Percentiles rank a stretch among this genome's conserved stretches.
Conservation (phyloP, 202 grass and related monocot genomes). For the Setaria italica region DNA sequence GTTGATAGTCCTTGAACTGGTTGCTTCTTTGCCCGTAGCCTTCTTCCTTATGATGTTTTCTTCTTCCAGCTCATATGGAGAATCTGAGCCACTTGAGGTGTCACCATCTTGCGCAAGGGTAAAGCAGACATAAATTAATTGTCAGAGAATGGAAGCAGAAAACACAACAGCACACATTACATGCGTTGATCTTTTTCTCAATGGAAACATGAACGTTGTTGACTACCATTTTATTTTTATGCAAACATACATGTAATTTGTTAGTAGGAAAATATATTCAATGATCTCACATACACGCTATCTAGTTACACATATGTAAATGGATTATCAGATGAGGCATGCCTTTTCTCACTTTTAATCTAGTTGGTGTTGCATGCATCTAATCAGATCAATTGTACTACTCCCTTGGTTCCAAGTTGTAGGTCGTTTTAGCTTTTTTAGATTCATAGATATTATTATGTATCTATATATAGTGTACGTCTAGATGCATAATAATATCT, state of each 20-base stretch:
- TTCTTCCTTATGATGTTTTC: neutral
- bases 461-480: too few species aligned
- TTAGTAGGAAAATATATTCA: neutral
- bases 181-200: neutral
- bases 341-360: neutral
- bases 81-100: neutral
- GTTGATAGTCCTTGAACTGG: neutral
- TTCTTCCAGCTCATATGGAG: neutral
- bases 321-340: neutral
- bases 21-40: neutral
- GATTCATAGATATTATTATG: too few species aligned
- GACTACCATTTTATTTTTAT: neutral
- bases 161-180: neutral
- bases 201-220: neutral
- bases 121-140: neutral
- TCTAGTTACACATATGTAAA: neutral
- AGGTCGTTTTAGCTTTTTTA: too few species aligned
- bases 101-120: conserved; percentile 6
- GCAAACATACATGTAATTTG: neutral
- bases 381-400: too few species aligned
- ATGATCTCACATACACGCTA: neutral
- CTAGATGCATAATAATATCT: too few species aligned
- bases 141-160: neutral
- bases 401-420: too few species aligned
- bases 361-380: neutral